Percentiles rank a stretch among this genome's conserved stretches.
These are phyloP conservation scores for Artemisia princeps DNA, from an alignment of 140 eudicot genomes.

Conservation along the genomic window DNA sequence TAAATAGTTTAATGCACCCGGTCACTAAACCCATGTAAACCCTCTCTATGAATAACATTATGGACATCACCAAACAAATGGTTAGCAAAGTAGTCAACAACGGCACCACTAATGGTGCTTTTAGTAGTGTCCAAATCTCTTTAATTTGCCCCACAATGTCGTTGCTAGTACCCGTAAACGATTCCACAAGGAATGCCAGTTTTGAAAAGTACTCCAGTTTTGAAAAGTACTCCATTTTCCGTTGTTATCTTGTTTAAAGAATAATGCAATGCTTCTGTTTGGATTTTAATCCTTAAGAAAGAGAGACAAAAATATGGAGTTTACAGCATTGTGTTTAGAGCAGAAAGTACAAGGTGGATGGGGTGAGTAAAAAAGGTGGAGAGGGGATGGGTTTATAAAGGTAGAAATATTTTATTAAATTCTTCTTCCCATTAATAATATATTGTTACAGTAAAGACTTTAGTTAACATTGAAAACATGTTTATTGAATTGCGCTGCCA, in stretches of 20 bases:
- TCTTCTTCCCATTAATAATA: too few relatives aligned
- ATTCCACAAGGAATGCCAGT: not conserved
- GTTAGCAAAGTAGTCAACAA: not conserved
- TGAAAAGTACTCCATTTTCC: not conserved
- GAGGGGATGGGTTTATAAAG: too few relatives aligned
- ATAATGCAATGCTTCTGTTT: not conserved
- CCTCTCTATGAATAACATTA: constrained; percentile 48
- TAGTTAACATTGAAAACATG: too few relatives aligned
- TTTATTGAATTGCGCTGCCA: too few relatives aligned
- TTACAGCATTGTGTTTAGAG: too few relatives aligned
- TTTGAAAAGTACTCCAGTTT: not conserved
- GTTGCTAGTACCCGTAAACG: not conserved
- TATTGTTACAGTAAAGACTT: too few relatives aligned
- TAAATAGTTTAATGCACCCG: constrained; percentile 33
- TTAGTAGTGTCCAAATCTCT: not conserved
- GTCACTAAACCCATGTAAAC: constrained; percentile 59
- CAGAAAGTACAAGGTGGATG: too few relatives aligned
- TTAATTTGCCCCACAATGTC: not conserved
- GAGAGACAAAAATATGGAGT: too few relatives aligned
- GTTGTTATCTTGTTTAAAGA: not conserved
- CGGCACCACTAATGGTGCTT: not conserved
- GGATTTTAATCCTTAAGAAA: too few relatives aligned
- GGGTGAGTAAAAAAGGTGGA: too few relatives aligned
- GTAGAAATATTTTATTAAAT: too few relatives aligned
- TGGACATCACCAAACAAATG: not conserved